phyloP scores from a whole-genome alignment of 352 stramenopile genomes.

The Globisporangium ultimum region DNA sequence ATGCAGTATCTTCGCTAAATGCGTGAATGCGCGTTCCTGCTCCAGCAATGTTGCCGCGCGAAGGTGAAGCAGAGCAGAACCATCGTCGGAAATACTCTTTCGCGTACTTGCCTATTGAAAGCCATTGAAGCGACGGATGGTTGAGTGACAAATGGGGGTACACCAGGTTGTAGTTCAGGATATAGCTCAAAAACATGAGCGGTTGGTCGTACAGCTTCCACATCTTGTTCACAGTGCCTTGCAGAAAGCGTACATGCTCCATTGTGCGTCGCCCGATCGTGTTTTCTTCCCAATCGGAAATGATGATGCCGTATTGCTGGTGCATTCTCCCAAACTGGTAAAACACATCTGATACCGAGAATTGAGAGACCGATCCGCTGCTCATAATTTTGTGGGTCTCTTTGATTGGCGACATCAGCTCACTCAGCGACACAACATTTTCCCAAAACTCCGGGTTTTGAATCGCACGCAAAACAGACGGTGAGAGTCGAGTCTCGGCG shows the following conservation, averaged over 20 bases:
- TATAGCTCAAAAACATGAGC: constrained; percentile 68
- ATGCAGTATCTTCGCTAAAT: constrained; percentile 51
- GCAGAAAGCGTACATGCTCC: constrained; percentile 55
- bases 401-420: constrained; percentile 78
- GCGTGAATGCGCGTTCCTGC: not conserved
- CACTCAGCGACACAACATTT: constrained; percentile 64
- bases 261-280: constrained; percentile 36
- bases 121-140: constrained; percentile 60
- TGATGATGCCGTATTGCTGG: constrained; percentile 65
- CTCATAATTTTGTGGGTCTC: constrained; percentile 69
- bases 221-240: constrained; percentile 57
- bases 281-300: constrained; percentile 70
- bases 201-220: constrained; percentile 79
- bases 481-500: constrained; percentile 33
- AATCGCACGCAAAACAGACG: constrained; percentile 46
- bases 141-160: constrained; percentile 40
- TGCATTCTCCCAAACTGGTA: constrained; percentile 82
- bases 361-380: constrained; percentile 26
- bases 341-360: constrained; percentile 64
- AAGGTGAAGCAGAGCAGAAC: constrained; percentile 39
- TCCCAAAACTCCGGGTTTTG: constrained; percentile 72
- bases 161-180: constrained; percentile 71
- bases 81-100: constrained; percentile 74
- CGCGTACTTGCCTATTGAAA: constrained; percentile 70
- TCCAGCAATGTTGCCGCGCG: not conserved